Percentiles rank a stretch among this genome's conserved stretches.
Evolutionary conservation across 179 eudicot genomes (phyloP).

Genomic region (Silene coronaria): DNA sequence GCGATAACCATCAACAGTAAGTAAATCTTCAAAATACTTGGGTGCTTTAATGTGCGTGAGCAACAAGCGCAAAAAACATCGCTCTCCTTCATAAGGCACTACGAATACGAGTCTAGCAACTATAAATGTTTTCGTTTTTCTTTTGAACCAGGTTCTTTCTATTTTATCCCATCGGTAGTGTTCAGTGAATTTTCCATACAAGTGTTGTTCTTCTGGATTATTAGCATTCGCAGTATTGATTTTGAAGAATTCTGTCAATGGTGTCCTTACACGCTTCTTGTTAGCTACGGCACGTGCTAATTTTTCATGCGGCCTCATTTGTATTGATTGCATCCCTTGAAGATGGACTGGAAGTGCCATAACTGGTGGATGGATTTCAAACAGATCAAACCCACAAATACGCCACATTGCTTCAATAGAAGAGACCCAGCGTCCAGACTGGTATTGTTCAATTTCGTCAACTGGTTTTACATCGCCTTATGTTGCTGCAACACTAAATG

Average conservation of each 20-base stretch:
- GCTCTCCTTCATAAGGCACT: constrained; percentile 13
- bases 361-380: neutral
- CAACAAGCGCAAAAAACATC: constrained; percentile 16
- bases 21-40: constrained; percentile 14
- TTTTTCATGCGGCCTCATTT: neutral
- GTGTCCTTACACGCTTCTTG: neutral
- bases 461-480: neutral
- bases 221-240: neutral
- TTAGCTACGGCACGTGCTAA: neutral
- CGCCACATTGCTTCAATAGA: neutral
- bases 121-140: neutral
- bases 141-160: neutral
- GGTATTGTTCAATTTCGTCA: neutral
- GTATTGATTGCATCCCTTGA: neutral
- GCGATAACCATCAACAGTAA: neutral
- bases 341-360: neutral
- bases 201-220: neutral
- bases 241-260: constrained; percentile 17
- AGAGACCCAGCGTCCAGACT: neutral
- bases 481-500: no score
- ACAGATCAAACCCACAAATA: neutral
- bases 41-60: constrained; percentile 10
- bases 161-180: constrained; percentile 14
- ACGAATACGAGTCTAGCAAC: constrained; percentile 18
- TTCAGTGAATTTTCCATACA: constrained; percentile 20